Evolutionary conservation across 2,329 filamentous ascomycete species (phyloP).

Genomic region (Aureobasidium sp.): DNA sequence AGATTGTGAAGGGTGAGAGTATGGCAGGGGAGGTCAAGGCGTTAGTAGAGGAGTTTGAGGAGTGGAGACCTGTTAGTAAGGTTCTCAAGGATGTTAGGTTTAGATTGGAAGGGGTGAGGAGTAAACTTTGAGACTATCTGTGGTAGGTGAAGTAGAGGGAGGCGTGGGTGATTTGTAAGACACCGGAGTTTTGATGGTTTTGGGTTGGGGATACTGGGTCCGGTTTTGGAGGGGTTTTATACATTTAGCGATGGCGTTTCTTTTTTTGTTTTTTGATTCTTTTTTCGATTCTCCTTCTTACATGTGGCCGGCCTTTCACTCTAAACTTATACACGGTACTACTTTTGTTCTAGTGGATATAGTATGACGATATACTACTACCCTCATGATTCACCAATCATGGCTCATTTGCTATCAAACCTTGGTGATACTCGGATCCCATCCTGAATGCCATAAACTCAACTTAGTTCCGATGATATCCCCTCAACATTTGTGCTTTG

Average conservation of each 20-base stretch:
- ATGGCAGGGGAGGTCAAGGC: conserved; percentile 80
- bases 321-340: no score
- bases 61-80: conserved; percentile 93
- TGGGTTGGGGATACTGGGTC: background rate
- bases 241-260: conserved; percentile 16
- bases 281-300: no score
- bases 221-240: background rate
- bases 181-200: background rate
- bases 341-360: no score
- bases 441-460: no score
- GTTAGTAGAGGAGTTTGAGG: conserved; percentile 88
- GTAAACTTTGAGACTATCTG: conserved; percentile 65
- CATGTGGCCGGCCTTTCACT: no score
- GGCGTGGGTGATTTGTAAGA: background rate
- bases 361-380: no score
- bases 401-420: no score
- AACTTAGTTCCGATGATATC: no score
- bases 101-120: conserved; percentile 89
- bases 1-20: conserved; percentile 81
- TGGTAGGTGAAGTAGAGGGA: background rate
- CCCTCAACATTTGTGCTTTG: no score
- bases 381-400: no score
- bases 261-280: background rate
- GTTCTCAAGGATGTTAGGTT: conserved; percentile 97
- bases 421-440: no score